Percentiles rank a stretch among this genome's conserved stretches.
Evolutionary conservation across 495 filamentous ascomycete species (phyloP).

Genomic region (Pyrenula massariospora): DNA sequence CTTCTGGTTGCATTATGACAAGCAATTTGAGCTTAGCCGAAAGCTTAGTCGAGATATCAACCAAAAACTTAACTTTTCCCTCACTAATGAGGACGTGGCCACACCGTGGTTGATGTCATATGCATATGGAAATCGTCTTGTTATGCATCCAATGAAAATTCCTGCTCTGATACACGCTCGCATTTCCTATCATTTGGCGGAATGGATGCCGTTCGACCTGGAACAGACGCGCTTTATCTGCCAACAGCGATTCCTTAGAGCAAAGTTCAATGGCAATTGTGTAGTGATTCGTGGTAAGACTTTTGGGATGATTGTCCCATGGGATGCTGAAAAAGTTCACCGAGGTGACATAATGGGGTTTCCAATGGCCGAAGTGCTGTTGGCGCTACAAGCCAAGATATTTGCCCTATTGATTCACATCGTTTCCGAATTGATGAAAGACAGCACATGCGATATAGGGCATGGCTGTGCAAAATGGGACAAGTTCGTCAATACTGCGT

Average conservation of each 20-base stretch:
- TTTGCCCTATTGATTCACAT: background rate
- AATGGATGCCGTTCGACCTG: background rate
- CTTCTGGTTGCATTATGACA: background rate
- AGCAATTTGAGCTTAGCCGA: background rate
- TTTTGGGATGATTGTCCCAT: background rate
- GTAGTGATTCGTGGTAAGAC: background rate
- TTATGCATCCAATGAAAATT: background rate
- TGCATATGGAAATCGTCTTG: background rate
- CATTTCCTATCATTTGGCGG: background rate
- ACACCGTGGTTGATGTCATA: background rate
- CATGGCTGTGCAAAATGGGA: background rate
- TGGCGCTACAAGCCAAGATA: background rate
- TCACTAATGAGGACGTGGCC: too few species aligned
- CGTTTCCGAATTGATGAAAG: background rate
- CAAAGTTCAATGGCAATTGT: background rate
- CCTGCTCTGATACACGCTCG: background rate
- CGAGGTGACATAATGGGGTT: background rate
- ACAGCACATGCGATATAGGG: background rate
- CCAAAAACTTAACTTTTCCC: background rate
- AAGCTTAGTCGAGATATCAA: background rate
- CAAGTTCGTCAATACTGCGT: background rate
- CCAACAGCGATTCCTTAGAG: background rate
- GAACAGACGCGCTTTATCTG: background rate
- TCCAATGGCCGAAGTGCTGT: background rate
- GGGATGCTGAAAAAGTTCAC: background rate